A percentile compares a stretch with the other conserved stretches of the same genome.
Conservation (phyloP, 768 basidiomycete species). For the Panaeolus papilionaceus region DNA sequence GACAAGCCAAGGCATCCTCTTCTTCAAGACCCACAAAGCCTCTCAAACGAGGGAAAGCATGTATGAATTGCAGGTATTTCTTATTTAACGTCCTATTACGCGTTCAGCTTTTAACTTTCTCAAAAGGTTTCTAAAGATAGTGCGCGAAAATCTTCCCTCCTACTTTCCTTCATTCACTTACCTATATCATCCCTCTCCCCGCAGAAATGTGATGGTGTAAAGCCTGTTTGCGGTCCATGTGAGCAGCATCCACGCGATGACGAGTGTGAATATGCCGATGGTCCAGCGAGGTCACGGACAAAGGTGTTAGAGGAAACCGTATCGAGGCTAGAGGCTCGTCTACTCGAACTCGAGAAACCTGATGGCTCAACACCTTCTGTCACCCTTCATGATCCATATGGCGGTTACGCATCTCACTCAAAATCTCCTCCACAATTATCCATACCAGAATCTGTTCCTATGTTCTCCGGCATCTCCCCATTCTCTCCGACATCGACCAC, state of each 20-base stretch:
- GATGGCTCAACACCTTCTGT: slow-evolving; percentile 52
- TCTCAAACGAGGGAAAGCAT: slow-evolving; percentile 59
- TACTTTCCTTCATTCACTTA: slow-evolving; percentile 13
- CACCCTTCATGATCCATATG: slow-evolving; percentile 58
- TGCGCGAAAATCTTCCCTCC: slow-evolving; percentile 32
- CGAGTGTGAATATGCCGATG: slow-evolving; percentile 77
- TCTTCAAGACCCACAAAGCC: slow-evolving; percentile 45
- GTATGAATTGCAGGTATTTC: slow-evolving; percentile 57
- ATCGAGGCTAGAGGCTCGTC: slow-evolving; percentile 57
- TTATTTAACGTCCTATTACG: slow-evolving; percentile 14
- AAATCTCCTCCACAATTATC: slow-evolving; percentile 39
- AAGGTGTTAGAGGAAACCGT: slow-evolving; percentile 67
- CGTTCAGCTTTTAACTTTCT: slow-evolving; percentile 16
- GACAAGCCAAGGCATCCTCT: slow-evolving; percentile 35
- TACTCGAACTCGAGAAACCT: slow-evolving; percentile 64
- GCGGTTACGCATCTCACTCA: slow-evolving; percentile 38
- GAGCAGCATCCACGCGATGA: slow-evolving; percentile 61
- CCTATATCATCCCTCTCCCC: slow-evolving; percentile 6
- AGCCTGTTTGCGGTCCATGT: slow-evolving; percentile 73
- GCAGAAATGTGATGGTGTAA: slow-evolving; percentile 69
- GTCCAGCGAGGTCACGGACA: slow-evolving; percentile 62
- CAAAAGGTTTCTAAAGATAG: slow-evolving; percentile 56
- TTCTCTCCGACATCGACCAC: slow-evolving; percentile 51
- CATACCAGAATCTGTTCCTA: slow-evolving; percentile 37
- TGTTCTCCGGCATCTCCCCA: slow-evolving; percentile 42